Evolutionary conservation across 2,329 filamentous ascomycete genomes (phyloP).

Genomic region (Penicillium paneum): DNA sequence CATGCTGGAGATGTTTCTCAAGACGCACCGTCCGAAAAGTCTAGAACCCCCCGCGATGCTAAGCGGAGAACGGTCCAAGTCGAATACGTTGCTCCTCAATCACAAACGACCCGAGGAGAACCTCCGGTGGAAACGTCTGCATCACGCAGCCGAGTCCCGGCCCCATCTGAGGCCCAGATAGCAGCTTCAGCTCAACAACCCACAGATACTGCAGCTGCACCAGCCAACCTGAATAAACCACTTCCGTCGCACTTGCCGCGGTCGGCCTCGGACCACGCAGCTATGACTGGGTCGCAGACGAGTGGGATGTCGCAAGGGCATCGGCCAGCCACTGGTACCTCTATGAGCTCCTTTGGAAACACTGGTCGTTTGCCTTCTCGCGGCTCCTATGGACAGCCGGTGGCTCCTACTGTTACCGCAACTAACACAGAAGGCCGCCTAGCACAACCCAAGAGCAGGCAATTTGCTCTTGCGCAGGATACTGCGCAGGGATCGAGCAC

Average conservation of each 20-base stretch:
- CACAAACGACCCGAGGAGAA: slow-evolving; percentile 74
- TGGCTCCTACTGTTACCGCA: slow-evolving; percentile 78
- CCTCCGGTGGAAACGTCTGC: slow-evolving; percentile 15
- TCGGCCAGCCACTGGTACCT: slow-evolving; percentile 77
- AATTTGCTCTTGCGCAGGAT: slow-evolving; percentile 64
- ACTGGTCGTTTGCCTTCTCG: slow-evolving; percentile 66
- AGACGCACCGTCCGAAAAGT: slow-evolving; percentile 61
- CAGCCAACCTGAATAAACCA: slow-evolving; percentile 34
- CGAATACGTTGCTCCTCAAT: slow-evolving; percentile 91
- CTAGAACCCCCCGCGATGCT: slow-evolving; percentile 69
- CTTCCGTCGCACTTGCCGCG: slow-evolving; percentile 52
- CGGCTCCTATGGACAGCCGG: slow-evolving; percentile 82
- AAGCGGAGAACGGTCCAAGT: slow-evolving; percentile 95
- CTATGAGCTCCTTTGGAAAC: slow-evolving; percentile 62
- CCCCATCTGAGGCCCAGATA: slow-evolving; percentile 6
- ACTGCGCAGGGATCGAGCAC: slow-evolving; percentile 49
- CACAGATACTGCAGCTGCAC: slow-evolving; percentile 8
- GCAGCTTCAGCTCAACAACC: slow-evolving; percentile 6
- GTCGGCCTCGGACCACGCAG: slow-evolving; percentile 57
- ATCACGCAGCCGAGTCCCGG: slow-evolving; percentile 10
- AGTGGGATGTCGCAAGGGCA: slow-evolving; percentile 45
- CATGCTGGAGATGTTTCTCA: slow-evolving; percentile 73
- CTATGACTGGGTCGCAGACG: slow-evolving; percentile 45
- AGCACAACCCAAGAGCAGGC: slow-evolving; percentile 71
- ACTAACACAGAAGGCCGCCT: slow-evolving; percentile 88